These are phyloP conservation scores for Neobulgaria alba DNA, from an alignment of 2,329 filamentous ascomycete species.

Conservation along the genomic window DNA sequence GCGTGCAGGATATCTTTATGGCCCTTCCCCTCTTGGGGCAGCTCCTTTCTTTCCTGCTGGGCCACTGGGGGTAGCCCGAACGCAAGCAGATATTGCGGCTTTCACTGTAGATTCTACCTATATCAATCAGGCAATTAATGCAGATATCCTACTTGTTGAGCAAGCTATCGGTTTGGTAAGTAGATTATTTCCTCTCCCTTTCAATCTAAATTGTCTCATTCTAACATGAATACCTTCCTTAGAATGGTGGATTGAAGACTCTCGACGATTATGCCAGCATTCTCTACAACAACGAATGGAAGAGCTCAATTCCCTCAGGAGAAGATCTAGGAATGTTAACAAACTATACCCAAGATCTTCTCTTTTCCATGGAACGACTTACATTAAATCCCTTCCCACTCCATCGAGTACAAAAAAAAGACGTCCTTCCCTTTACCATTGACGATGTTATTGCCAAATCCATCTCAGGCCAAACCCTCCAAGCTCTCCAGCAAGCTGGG, in stretches of 20 bases:
- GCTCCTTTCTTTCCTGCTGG: background rate
- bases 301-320: constrained; percentile 30
- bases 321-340: constrained; percentile 31
- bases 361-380: constrained; percentile 41
- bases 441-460: constrained; percentile 24
- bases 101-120: background rate
- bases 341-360: constrained; percentile 38
- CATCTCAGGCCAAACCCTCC: constrained; percentile 24
- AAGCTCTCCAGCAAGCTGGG: constrained; percentile 29
- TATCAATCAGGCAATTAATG: background rate
- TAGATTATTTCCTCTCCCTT: background rate
- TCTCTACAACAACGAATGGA: constrained; percentile 36
- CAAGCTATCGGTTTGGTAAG: constrained; percentile 6
- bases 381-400: constrained; percentile 35
- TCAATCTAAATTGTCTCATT: no score
- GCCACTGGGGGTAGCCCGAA: background rate
- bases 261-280: constrained; percentile 13
- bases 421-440: constrained; percentile 32
- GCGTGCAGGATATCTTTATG: background rate
- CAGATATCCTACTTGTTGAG: background rate
- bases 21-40: background rate
- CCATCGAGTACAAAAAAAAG: constrained; percentile 27
- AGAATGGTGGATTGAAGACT: constrained; percentile 12
- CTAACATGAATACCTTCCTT: background rate
- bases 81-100: background rate